phyloP scores from a whole-genome alignment of 345 rosid genomes.

The Raphanus sativus region DNA sequence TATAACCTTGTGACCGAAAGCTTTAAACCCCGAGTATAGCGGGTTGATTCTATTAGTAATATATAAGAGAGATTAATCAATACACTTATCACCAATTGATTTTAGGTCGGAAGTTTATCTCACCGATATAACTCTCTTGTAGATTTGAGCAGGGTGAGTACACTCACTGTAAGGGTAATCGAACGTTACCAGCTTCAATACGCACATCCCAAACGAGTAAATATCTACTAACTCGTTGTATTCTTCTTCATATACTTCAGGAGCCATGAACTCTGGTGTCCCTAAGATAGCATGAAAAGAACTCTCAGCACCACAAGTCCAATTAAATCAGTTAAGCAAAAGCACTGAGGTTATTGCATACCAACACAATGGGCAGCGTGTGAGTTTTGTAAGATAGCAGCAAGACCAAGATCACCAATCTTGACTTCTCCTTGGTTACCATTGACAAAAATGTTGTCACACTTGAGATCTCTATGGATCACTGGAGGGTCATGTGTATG shows the following conservation, averaged over 20 bases:
- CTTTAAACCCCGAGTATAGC: neutral
- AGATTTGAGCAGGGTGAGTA: slow-evolving; percentile 88
- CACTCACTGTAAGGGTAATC: slow-evolving; percentile 97
- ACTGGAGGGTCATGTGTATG: slow-evolving; percentile 89
- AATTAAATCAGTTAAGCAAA: neutral
- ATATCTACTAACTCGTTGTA: slow-evolving; percentile 91
- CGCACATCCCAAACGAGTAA: slow-evolving; percentile 96
- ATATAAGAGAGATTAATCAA: neutral
- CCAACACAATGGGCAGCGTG: slow-evolving; percentile 96
- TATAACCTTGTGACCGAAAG: neutral
- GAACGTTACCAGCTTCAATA: slow-evolving; percentile 90
- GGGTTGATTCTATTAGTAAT: neutral
- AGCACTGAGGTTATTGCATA: slow-evolving; percentile 39
- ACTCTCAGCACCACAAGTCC: neutral
- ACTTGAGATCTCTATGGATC: slow-evolving; percentile 95
- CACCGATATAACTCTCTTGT: slow-evolving; percentile 92
- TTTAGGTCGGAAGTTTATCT: slow-evolving; percentile 26
- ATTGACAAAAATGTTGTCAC: slow-evolving; percentile 90
- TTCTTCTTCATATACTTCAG: slow-evolving; percentile 89
- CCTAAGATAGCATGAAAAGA: slow-evolving; percentile 41
- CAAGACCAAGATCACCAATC: slow-evolving; percentile 97
- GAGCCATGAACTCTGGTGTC: slow-evolving; percentile 99
- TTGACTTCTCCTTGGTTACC: slow-evolving; percentile 98
- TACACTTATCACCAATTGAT: neutral
- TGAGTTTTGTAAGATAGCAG: slow-evolving; percentile 80